A percentile compares a stretch with the other conserved stretches of the same genome.
phyloP scores from a whole-genome alignment of 192 early-diverging fungal genomes.

The Geosiphon pyriformis region DNA sequence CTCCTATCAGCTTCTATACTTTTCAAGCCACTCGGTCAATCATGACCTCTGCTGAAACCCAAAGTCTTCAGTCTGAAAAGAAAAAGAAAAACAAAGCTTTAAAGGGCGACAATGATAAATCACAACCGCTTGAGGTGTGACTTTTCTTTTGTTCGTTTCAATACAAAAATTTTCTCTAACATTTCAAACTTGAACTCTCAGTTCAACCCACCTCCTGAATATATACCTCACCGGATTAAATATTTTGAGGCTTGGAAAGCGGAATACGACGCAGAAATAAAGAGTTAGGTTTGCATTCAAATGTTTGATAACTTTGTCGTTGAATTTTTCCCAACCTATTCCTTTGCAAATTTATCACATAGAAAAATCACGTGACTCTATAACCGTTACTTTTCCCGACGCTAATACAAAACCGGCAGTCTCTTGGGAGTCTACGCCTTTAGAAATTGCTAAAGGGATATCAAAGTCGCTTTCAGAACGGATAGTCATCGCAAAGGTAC shows the following conservation, averaged over 20 bases:
- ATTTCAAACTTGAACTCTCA: conserved; percentile 17
- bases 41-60: too few relatives aligned
- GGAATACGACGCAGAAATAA: conserved; percentile 22
- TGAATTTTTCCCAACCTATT: background rate
- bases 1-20: too few relatives aligned
- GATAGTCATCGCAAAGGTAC: conserved; percentile 89
- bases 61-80: conserved; percentile 32
- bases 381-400: conserved; percentile 85
- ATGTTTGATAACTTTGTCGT: background rate
- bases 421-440: conserved; percentile 92
- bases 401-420: conserved; percentile 72
- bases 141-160: background rate
- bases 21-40: too few relatives aligned
- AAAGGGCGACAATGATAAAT: conserved; percentile 31
- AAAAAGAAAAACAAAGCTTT: conserved; percentile 45
- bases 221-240: conserved; percentile 67
- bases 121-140: conserved; percentile 39
- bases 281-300: background rate
- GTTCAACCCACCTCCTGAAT: conserved; percentile 64
- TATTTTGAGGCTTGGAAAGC: conserved; percentile 23
- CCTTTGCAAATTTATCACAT: conserved; percentile 8
- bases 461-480: conserved; percentile 88
- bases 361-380: conserved; percentile 70
- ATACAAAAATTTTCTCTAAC: background rate
- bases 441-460: conserved; percentile 84